Conservation (phyloP, 345 rosid genomes). For the Anastatica hierochuntica region DNA sequence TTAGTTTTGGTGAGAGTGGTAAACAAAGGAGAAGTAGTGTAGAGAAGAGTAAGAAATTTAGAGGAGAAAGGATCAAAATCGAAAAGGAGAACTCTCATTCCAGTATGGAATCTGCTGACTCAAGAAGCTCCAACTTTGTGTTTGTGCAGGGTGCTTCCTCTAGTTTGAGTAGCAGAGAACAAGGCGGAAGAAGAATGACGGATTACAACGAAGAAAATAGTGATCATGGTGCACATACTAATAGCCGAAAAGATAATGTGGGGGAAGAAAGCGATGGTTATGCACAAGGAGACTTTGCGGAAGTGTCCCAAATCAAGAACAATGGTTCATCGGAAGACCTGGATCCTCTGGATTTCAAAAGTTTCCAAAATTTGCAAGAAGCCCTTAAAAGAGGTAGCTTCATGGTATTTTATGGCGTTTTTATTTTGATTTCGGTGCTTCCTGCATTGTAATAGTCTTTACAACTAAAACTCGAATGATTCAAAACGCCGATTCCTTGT, state of each 20-base stretch:
- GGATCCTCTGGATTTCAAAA: constrained; percentile 50
- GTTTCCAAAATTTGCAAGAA: constrained; percentile 55
- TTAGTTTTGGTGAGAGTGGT: constrained; percentile 36
- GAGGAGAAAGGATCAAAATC: constrained; percentile 77
- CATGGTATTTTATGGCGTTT: too few relatives aligned
- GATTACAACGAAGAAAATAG: constrained; percentile 46
- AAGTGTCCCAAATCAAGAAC: constrained; percentile 32
- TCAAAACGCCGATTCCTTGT: neutral
- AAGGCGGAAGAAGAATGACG: constrained; percentile 36
- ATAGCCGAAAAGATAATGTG: neutral
- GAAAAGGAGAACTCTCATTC: constrained; percentile 76
- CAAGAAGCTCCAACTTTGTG: constrained; percentile 75
- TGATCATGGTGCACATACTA: constrained; percentile 32
- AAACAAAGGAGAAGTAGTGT: constrained; percentile 37
- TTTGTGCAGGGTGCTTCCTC: constrained; percentile 53
- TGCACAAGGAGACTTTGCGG: constrained; percentile 40
- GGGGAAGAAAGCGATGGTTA: constrained; percentile 34
- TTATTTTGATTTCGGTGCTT: neutral
- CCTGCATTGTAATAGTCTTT: neutral
- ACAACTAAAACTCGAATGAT: neutral
- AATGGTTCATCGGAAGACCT: constrained; percentile 25
- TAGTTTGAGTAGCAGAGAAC: constrained; percentile 47
- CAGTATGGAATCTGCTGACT: constrained; percentile 69
- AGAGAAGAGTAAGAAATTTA: constrained; percentile 60
- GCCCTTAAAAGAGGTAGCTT: constrained; percentile 50